These are phyloP conservation scores for Rhododendron williamsianum DNA, from an alignment of 148 eudicot species.

Conservation along the genomic window DNA sequence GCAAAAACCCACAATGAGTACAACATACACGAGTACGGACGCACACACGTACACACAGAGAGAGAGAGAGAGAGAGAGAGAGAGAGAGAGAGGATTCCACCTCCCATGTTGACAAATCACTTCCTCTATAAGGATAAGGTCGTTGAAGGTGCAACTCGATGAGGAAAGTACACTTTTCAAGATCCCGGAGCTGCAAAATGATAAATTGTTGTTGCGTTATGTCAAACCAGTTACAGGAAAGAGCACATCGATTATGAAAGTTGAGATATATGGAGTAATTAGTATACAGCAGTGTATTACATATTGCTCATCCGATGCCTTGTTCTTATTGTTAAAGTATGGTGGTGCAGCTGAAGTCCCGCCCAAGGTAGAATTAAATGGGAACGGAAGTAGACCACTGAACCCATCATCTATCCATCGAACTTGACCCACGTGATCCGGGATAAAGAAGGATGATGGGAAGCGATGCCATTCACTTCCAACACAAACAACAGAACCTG, in stretches of 20 bases:
- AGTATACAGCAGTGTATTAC: conserved; percentile 35
- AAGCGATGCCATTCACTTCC: conserved; percentile 99
- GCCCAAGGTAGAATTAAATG: conserved; percentile 85
- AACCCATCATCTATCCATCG: conserved; percentile 97
- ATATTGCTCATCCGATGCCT: conserved; percentile 79
- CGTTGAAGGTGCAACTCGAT: conserved; percentile 89
- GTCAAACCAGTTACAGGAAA: not conserved
- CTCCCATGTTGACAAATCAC: conserved; percentile 95
- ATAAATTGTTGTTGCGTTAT: not conserved
- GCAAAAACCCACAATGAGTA: not conserved
- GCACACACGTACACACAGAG: not conserved
- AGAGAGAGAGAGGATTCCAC: conserved; percentile 27
- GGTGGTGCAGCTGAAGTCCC: conserved; percentile 91
- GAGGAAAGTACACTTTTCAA: conserved; percentile 80
- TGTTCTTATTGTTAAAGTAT: conserved; percentile 92
- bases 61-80: not conserved
- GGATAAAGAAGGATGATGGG: conserved; percentile 94
- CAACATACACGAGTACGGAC: too few relatives aligned
- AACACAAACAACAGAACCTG: conserved; percentile 91
- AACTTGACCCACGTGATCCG: conserved; percentile 75
- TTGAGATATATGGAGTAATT: not conserved
- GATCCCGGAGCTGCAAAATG: conserved; percentile 60
- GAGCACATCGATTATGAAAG: not conserved
- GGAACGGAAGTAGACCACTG: conserved; percentile 89
- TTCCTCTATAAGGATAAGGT: conserved; percentile 69